Percentiles rank a stretch among this genome's conserved stretches.
Conservation (phyloP, 1,284 basidiomycete genomes). For the Crepidotus sp. region DNA sequence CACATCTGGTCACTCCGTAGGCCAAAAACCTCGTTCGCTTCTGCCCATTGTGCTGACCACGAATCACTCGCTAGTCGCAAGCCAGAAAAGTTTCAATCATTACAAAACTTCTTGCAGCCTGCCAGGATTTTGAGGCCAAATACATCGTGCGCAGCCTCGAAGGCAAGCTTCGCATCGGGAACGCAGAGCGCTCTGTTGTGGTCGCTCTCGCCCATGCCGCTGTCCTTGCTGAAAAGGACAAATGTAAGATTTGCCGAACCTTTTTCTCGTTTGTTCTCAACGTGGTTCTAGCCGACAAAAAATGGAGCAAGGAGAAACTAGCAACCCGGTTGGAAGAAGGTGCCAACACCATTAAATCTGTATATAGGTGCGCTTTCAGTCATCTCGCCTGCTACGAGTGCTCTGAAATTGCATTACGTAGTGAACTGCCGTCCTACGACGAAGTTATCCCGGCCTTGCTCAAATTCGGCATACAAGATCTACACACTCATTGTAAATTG, state of each 20-base stretch:
- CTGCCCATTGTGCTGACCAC: constrained; percentile 2
- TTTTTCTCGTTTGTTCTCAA: neutral
- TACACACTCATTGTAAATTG: constrained; percentile 78
- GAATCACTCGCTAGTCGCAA: constrained; percentile 61
- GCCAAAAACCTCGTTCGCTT: constrained; percentile 13
- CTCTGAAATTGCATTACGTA: constrained; percentile 25
- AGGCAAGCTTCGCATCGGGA: constrained; percentile 95
- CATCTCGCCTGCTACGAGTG: neutral
- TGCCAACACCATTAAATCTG: constrained; percentile 74
- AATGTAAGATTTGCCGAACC: constrained; percentile 34
- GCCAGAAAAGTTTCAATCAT: constrained; percentile 93
- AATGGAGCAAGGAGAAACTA: constrained; percentile 69
- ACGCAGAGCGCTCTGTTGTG: constrained; percentile 90
- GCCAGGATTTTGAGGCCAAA: constrained; percentile 85
- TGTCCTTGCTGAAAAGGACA: constrained; percentile 69
- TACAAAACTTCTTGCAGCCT: constrained; percentile 89
- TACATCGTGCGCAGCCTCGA: constrained; percentile 94
- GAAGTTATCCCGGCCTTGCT: constrained; percentile 89
- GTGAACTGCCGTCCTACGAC: constrained; percentile 93
- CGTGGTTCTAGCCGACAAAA: constrained; percentile 49
- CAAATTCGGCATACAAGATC: constrained; percentile 64
- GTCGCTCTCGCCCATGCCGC: constrained; percentile 83
- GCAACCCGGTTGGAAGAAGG: constrained; percentile 73
- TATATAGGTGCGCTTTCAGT: constrained; percentile 68
- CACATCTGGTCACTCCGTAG: constrained; percentile 73